Conservation (phyloP, 1,139 yeast genomes). For the Torulaspora pretoriensis region DNA sequence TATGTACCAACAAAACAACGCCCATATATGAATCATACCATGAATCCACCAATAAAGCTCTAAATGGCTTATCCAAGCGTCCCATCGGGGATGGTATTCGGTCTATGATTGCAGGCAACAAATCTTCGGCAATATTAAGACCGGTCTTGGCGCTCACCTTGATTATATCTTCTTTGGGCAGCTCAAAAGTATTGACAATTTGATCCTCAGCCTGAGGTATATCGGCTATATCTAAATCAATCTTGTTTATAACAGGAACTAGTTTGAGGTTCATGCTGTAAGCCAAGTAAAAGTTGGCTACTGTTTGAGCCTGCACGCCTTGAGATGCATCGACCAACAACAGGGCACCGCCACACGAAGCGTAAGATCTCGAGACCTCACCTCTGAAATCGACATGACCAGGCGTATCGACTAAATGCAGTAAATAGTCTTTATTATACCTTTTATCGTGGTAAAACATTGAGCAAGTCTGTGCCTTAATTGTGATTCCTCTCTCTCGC, state of each 20-base stretch:
- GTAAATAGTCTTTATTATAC: conserved; percentile 59
- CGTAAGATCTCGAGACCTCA: conserved; percentile 89
- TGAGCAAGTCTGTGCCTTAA: conserved; percentile 93
- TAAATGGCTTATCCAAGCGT: conserved; percentile 49
- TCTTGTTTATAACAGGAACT: conserved; percentile 87
- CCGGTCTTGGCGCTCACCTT: conserved; percentile 94
- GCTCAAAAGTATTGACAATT: conserved; percentile 76
- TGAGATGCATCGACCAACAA: conserved; percentile 90
- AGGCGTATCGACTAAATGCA: conserved; percentile 94
- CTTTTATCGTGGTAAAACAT: conserved; percentile 73
- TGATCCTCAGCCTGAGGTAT: conserved; percentile 78
- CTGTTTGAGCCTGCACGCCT: conserved; percentile 97
- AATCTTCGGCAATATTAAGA: conserved; percentile 56
- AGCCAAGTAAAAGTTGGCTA: conserved; percentile 89
- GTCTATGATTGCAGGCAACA: conserved; percentile 75
- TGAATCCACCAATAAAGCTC: conserved; percentile 84
- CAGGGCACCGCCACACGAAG: conserved; percentile 94
- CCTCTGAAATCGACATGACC: conserved; percentile 97
- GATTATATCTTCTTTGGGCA: conserved; percentile 68
- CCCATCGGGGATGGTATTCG: conserved; percentile 75
- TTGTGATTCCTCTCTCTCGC: conserved; percentile 92
- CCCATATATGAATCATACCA: conserved; percentile 96
- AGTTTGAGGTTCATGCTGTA: conserved; percentile 77
- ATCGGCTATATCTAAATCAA: conserved; percentile 81
- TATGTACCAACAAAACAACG: conserved; percentile 79